Percentiles rank a stretch among this genome's conserved stretches.
These are phyloP conservation scores for Exophiala viscosa DNA, from an alignment of 2,329 filamentous ascomycete genomes.

Conservation along the genomic window DNA sequence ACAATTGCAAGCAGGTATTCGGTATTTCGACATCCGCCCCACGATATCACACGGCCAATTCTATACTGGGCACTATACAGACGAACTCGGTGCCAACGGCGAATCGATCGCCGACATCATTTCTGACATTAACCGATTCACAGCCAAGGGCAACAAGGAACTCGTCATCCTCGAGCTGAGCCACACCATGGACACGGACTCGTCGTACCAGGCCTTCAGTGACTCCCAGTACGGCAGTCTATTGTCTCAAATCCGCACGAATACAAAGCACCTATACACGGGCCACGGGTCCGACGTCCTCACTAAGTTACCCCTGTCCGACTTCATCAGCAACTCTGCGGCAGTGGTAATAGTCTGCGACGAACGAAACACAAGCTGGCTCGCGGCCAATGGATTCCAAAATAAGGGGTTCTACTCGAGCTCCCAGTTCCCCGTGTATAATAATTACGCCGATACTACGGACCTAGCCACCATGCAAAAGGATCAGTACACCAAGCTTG, in stretches of 20 bases:
- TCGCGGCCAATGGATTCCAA: constrained; percentile 19
- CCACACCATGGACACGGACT: constrained; percentile 43
- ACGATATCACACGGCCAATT: constrained; percentile 40
- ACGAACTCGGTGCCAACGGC: constrained; percentile 35
- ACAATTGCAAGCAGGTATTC: constrained; percentile 45
- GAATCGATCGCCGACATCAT: constrained; percentile 44
- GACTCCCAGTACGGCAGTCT: constrained; percentile 42
- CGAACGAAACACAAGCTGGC: constrained; percentile 31
- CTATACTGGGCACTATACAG: constrained; percentile 39
- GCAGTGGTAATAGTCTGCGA: constrained; percentile 37
- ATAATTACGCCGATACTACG: constrained; percentile 34
- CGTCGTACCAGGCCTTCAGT: constrained; percentile 37
- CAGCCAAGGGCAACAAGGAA: constrained; percentile 40
- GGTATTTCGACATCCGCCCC: constrained; percentile 49
- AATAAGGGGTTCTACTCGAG: constrained; percentile 35
- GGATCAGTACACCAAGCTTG: constrained; percentile 38
- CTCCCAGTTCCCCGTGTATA: constrained; percentile 36
- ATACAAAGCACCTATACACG: constrained; percentile 41
- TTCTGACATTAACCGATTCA: constrained; percentile 43
- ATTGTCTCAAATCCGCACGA: constrained; percentile 40
- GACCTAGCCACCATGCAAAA: constrained; percentile 32
- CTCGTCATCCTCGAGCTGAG: constrained; percentile 48
- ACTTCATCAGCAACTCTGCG: constrained; percentile 36
- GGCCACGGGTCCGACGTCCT: constrained; percentile 30
- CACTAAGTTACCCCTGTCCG: constrained; percentile 32